A percentile compares a stretch with the other conserved stretches of the same genome.
phyloP scores from a whole-genome alignment of 2,329 filamentous ascomycete species.

The Penicillium sp. region DNA sequence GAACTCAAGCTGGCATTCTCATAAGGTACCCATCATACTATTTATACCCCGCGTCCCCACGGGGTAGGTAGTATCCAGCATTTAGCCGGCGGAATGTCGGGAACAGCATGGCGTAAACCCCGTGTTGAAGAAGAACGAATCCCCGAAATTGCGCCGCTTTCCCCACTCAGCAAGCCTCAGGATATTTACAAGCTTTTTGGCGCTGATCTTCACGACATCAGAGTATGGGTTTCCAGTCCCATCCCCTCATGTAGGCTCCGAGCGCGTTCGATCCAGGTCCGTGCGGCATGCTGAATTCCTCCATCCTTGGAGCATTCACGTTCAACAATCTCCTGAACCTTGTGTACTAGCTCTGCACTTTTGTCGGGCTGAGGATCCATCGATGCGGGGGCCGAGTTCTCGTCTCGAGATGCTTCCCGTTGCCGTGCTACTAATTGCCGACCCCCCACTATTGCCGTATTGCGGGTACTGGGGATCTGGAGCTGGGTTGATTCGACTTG shows the following conservation, averaged over 20 bases:
- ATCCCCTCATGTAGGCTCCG: constrained; percentile 48
- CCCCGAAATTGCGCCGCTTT: neutral
- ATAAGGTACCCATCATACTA: neutral
- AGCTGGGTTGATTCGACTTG: constrained; percentile 79
- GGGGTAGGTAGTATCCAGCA: neutral
- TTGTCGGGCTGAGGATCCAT: neutral
- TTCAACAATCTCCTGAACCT: constrained; percentile 63
- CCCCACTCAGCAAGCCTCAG: neutral
- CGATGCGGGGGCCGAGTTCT: neutral
- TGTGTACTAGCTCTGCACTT: constrained; percentile 32
- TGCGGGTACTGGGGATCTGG: constrained; percentile 88
- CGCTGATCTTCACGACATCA: neutral
- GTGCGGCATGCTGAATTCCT: constrained; percentile 45
- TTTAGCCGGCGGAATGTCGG: neutral
- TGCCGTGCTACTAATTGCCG: constrained; percentile 22
- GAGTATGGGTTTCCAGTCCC: neutral
- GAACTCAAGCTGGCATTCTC: neutral
- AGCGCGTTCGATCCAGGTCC: constrained; percentile 54
- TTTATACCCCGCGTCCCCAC: constrained; percentile 4
- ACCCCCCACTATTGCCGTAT: constrained; percentile 76
- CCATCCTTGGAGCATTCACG: constrained; percentile 49
- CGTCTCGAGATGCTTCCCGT: constrained; percentile 6
- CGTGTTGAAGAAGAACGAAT: neutral
- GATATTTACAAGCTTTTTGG: neutral
- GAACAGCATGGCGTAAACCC: neutral